Base-by-base conservation (phyloP, 2,329 filamentous ascomycete species). In the Penicillium sclerotigenum region DNA sequence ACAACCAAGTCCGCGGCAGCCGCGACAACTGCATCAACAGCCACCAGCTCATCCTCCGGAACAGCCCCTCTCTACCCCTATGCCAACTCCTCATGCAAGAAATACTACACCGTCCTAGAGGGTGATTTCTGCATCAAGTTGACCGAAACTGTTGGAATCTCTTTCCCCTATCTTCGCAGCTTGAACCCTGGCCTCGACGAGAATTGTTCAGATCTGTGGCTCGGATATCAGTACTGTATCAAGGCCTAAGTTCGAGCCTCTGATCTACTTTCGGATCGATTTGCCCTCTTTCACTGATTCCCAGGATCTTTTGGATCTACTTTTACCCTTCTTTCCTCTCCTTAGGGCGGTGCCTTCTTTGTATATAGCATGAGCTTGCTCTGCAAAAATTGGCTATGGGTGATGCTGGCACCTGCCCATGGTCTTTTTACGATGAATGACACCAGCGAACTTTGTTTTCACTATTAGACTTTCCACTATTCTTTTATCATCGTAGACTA, bases 201-300 rank as follows among this genome's bases (percentile, higher is more conserved):
- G 34, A 47, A 55, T 16, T 73, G 70, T 61, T 56, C 62, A 2
- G 70, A 72, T 57, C 61, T 73, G 29, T 67, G 68, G 61, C 60
- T 64, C 24, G 70, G 68, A 57, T 69, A 69, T 56, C 59, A 65
- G 56, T 69, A 69, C 50, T 69, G 67, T 58, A 54, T 69, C 18
- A 58, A 61, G 53, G 64, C 64, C 43, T 62, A 60, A 45, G 41
- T 31, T 16, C 13, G 3, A 47, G 34, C 26, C 31, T 42, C n/a
- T 43, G 33, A 46, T 54, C 22, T 38, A 33, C 41, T 40, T 22
- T 51, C 31, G 33, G 24, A 31, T 55, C 7, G 16, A 40, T 47
- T 48, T 45, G 26, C 13, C 16, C 51, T 28, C 29, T 46, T 41
- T 48, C 5, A 29, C n/a, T 33, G 47, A 40, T 43, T 45, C 43